Evolutionary conservation across 805 yeast genomes (phyloP).

Genomic region (Aciculoconidium aculeatum): DNA sequence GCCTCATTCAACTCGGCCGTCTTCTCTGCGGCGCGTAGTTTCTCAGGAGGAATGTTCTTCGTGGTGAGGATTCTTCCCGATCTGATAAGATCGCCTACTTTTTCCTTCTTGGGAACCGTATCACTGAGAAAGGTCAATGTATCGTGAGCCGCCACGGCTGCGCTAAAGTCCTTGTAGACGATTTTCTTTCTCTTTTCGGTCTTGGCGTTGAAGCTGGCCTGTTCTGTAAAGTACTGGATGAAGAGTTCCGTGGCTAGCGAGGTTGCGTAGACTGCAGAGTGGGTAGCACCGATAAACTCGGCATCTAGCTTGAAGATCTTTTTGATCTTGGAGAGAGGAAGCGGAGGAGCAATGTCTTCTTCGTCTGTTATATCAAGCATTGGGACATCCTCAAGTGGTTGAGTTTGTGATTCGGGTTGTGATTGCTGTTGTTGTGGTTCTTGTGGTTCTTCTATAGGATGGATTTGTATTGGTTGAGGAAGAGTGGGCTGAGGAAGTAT

Average conservation of each 20-base stretch:
- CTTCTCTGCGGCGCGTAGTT: conserved; percentile 12
- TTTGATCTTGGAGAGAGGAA: conserved; percentile 67
- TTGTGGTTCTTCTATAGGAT: conserved; percentile 9
- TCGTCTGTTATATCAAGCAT: no score
- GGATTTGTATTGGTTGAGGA: no score
- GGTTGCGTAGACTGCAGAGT: conserved; percentile 65
- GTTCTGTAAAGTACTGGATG: conserved; percentile 63
- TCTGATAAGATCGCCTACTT: conserved; percentile 43
- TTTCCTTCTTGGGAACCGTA: conserved; percentile 59
- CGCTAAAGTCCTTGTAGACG: conserved; percentile 64
- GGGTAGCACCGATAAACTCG: conserved; percentile 61
- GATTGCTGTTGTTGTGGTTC: conserved; percentile 8
- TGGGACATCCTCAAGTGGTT: no score
- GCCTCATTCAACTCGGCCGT: conserved; percentile 2
- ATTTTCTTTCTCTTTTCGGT: conserved; percentile 63
- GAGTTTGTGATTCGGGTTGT: no score
- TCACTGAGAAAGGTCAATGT: conserved; percentile 58
- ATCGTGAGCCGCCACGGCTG: conserved; percentile 54
- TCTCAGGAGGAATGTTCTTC: no score
- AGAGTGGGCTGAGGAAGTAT: no score
- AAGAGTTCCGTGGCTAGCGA: conserved; percentile 78
- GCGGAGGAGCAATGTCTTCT: no score
- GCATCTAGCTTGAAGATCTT: conserved; percentile 72
- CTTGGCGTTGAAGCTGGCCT: conserved; percentile 60
- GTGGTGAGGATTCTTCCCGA: no score